Percentiles rank a stretch among this genome's conserved stretches.
Conservation (phyloP, 2,329 filamentous ascomycete genomes). For the Stemphylium beticola region DNA sequence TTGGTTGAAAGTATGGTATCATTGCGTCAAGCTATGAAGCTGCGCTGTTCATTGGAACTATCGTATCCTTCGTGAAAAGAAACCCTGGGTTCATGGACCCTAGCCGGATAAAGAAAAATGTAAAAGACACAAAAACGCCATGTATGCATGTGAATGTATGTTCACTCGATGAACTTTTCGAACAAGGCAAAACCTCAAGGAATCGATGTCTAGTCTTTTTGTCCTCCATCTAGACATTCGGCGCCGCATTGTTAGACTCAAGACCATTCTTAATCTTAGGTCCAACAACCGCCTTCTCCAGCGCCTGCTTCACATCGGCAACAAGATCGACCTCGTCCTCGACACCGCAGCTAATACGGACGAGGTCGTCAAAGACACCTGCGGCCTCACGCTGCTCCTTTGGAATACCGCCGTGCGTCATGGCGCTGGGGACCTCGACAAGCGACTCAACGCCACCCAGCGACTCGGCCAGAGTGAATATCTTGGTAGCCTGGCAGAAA, state of each 20-base stretch:
- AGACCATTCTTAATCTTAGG: constrained; percentile 47
- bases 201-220: not conserved
- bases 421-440: constrained; percentile 89
- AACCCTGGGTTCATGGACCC: not conserved
- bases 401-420: constrained; percentile 97
- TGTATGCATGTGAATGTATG: not conserved
- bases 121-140: not conserved
- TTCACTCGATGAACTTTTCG: not conserved
- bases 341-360: constrained; percentile 90
- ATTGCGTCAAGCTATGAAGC: too few relatives aligned
- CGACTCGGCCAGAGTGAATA: constrained; percentile 93
- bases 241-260: not conserved
- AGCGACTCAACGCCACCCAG: constrained; percentile 91
- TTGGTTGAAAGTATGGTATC: too few relatives aligned
- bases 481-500: constrained; percentile 87
- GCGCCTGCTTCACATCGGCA: constrained; percentile 79
- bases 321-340: constrained; percentile 88
- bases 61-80: not conserved
- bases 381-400: constrained; percentile 87
- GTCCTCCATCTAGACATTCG: not conserved
- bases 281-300: constrained; percentile 73
- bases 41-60: too few relatives aligned
- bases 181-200: not conserved
- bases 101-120: not conserved
- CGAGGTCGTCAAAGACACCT: constrained; percentile 92